A percentile compares a stretch with the other conserved stretches of the same genome.
These are phyloP conservation scores for Eutypa lata DNA, from an alignment of 2,329 filamentous ascomycete genomes.

Conservation along the genomic window DNA sequence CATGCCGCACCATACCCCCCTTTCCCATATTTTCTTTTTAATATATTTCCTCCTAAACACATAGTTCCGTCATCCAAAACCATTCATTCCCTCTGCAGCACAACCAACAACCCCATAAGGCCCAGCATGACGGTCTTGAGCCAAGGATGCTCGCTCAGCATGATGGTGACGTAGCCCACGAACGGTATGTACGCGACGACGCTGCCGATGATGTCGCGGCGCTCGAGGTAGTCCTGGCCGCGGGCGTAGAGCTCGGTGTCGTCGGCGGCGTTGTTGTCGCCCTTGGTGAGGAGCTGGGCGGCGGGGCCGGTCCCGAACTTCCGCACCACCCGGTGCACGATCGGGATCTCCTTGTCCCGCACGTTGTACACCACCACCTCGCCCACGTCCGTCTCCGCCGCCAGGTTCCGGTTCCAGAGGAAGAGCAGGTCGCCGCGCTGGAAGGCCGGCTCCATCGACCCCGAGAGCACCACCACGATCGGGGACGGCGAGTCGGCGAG, in stretches of 20 bases:
- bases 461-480: slow-evolving; percentile 80
- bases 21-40: too few relatives aligned
- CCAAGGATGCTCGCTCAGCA: slow-evolving; percentile 95
- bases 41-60: too few relatives aligned
- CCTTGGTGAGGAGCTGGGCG: slow-evolving; percentile 86
- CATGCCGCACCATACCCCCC: slow-evolving; percentile 5
- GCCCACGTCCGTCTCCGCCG: slow-evolving; percentile 53
- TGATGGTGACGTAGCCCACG: slow-evolving; percentile 94
- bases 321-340: slow-evolving; percentile 89
- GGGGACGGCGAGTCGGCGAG: slow-evolving; percentile 71
- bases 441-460: slow-evolving; percentile 82
- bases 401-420: slow-evolving; percentile 69
- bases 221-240: slow-evolving; percentile 81
- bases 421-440: slow-evolving; percentile 74
- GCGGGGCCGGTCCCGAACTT: slow-evolving; percentile 60
- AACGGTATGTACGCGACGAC: slow-evolving; percentile 91
- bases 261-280: slow-evolving; percentile 92
- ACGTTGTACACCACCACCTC: slow-evolving; percentile 73
- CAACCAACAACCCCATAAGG: slow-evolving; percentile 90
- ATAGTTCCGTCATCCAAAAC: too few relatives aligned
- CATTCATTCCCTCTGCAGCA: slow-evolving; percentile 79
- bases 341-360: slow-evolving; percentile 91
- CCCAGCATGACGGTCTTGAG: slow-evolving; percentile 92
- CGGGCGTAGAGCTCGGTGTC: slow-evolving; percentile 86
- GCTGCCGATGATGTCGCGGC: slow-evolving; percentile 88